These are phyloP conservation scores for Speleostelium caveatum DNA, from an alignment of 78 protist species.

Conservation along the genomic window DNA sequence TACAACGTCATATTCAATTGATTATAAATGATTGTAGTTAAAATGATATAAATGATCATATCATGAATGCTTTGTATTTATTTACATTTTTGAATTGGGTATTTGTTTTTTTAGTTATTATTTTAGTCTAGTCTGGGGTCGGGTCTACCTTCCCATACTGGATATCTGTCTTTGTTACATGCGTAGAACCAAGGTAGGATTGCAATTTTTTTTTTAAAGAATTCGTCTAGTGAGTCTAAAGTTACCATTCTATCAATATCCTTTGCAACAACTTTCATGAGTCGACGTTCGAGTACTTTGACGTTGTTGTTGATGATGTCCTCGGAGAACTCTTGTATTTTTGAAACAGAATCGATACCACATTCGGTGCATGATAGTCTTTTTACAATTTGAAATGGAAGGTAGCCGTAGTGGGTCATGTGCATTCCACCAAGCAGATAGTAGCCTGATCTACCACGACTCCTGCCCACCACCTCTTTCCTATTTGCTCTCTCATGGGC, in stretches of 20 bases:
- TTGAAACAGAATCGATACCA: not conserved
- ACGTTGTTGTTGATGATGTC: not conserved
- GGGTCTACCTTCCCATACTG: constrained; percentile 11
- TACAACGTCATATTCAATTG: too few species aligned
- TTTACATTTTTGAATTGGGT: too few species aligned
- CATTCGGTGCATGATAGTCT: constrained; percentile 6
- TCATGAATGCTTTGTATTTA: too few species aligned
- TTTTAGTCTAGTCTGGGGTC: constrained; percentile 4
- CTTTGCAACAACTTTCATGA: not conserved
- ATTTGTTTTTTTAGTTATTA: too few species aligned
- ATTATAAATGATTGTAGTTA: too few species aligned
- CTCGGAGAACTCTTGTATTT: not conserved
- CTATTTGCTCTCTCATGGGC: not conserved
- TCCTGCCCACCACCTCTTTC: not conserved
- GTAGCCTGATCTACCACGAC: not conserved
- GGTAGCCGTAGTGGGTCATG: constrained; percentile 17
- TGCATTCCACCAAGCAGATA: constrained; percentile 13
- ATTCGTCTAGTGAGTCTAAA: not conserved
- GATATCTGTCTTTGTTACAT: constrained; percentile 7
- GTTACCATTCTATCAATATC: not conserved
- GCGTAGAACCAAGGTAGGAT: constrained; percentile 15
- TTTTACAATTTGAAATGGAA: constrained; percentile 16
- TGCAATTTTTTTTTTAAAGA: constrained; percentile 1
- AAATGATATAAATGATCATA: too few species aligned
- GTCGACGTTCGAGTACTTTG: not conserved